These are phyloP conservation scores for Lathyrus tuberosus DNA, from an alignment of 306 rosid genomes.

Conservation along the genomic window DNA sequence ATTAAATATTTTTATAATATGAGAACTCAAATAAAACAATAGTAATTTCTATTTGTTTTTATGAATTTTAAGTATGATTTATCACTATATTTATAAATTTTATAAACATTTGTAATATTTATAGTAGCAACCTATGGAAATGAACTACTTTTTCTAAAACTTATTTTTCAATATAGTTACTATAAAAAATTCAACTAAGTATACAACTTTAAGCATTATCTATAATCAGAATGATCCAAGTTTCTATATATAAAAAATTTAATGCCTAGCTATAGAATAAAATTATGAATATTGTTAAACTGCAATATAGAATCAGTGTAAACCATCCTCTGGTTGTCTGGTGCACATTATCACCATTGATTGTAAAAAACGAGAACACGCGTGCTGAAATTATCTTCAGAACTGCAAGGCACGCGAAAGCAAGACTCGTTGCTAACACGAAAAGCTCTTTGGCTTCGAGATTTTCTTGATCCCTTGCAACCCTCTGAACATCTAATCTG, in stretches of 20 bases:
- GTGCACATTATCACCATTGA: constrained; percentile 42
- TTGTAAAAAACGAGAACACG: constrained; percentile 45
- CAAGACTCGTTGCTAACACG: constrained; percentile 63
- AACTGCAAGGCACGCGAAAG: constrained; percentile 64
- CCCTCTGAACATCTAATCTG: constrained; percentile 66
- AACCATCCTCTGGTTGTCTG: constrained; percentile 69
- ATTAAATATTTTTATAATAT: too few relatives aligned
- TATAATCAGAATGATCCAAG: constrained; percentile 9
- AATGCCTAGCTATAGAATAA: constrained; percentile 56
- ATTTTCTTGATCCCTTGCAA: constrained; percentile 59
- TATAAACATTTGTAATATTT: too few relatives aligned
- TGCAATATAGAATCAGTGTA: constrained; percentile 62
- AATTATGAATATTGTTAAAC: constrained; percentile 58
- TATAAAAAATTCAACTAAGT: constrained; percentile 1
- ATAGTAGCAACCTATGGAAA: too few relatives aligned
- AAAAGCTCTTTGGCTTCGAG: constrained; percentile 73
- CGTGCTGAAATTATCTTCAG: constrained; percentile 55
- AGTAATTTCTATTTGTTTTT: too few relatives aligned
- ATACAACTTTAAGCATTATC: constrained; percentile 24
- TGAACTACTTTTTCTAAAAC: not conserved
- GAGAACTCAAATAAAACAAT: too few relatives aligned
- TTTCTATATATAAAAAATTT: constrained; percentile 31
- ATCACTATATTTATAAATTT: too few relatives aligned
- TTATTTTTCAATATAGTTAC: not conserved
- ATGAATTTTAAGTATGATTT: too few relatives aligned